phyloP scores from a whole-genome alignment of 78 protist genomes.

The Cavenderia fasciculata region DNA sequence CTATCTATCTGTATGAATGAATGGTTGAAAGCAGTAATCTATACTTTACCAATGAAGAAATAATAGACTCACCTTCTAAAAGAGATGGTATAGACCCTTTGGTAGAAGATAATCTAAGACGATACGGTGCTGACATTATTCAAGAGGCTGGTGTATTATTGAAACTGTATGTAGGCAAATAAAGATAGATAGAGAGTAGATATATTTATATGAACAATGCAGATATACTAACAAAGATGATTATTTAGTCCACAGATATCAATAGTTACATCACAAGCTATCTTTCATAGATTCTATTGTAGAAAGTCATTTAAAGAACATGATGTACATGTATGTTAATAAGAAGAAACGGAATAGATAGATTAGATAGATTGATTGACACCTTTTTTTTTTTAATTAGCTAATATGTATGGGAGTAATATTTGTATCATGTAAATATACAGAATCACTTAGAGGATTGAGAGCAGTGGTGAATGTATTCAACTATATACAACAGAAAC shows the following conservation, averaged over 20 bases:
- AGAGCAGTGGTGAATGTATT: constrained; percentile 52
- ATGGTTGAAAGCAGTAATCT: too few relatives aligned
- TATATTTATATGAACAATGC: too few relatives aligned
- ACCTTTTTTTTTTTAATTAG: background rate
- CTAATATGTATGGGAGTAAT: constrained; percentile 38
- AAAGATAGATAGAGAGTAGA: too few relatives aligned
- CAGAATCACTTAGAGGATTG: constrained; percentile 13
- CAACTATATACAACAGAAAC: constrained; percentile 11
- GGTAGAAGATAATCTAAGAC: constrained; percentile 47
- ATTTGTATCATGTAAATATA: constrained; percentile 30
- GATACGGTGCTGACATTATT: constrained; percentile 43
- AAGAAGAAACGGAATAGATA: constrained; percentile 82
- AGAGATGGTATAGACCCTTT: constrained; percentile 21
- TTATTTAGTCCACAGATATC: constrained; percentile 89
- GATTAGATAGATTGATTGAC: constrained; percentile 44
- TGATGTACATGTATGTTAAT: constrained; percentile 41
- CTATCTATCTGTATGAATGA: too few relatives aligned
- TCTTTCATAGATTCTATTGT: constrained; percentile 91
- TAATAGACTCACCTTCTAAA: constrained; percentile 65
- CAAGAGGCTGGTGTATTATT: constrained; percentile 76
- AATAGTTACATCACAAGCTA: constrained; percentile 89
- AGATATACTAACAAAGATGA: too few relatives aligned
- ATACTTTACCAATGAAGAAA: constrained; percentile 63
- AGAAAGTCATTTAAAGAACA: constrained; percentile 71
- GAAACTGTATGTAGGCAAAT: constrained; percentile 20